Evolutionary conservation across 2,329 filamentous ascomycete species (phyloP).

Genomic region (Hypoxylon sp.): DNA sequence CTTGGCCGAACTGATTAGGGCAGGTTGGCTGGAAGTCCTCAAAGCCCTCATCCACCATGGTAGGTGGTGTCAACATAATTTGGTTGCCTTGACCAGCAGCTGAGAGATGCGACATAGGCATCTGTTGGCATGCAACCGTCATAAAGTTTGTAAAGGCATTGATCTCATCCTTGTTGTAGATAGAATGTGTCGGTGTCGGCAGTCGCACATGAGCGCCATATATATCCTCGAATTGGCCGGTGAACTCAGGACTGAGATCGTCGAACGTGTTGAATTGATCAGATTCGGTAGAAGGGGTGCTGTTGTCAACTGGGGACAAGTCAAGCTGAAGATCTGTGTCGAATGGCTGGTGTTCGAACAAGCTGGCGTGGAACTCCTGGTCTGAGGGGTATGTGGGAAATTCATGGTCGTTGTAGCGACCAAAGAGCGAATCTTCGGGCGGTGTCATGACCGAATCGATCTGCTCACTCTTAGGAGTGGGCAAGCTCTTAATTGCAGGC

Average conservation of each 20-base stretch:
- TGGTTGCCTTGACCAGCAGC: slow-evolving; percentile 77
- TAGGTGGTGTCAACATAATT: slow-evolving; percentile 78
- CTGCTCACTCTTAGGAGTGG: slow-evolving; percentile 73
- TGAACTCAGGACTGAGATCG: slow-evolving; percentile 72
- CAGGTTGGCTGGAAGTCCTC: slow-evolving; percentile 64
- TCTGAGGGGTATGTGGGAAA: slow-evolving; percentile 66
- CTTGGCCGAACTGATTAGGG: slow-evolving; percentile 62
- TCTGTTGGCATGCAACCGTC: slow-evolving; percentile 59
- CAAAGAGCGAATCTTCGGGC: slow-evolving; percentile 62
- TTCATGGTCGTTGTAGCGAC: slow-evolving; percentile 57
- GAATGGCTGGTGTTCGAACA: slow-evolving; percentile 60
- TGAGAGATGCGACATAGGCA: slow-evolving; percentile 71
- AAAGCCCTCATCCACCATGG: slow-evolving; percentile 76
- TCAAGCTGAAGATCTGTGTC: slow-evolving; percentile 59
- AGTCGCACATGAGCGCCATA: slow-evolving; percentile 72
- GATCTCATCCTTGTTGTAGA: slow-evolving; percentile 63
- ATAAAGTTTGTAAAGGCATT: slow-evolving; percentile 59
- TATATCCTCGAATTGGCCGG: slow-evolving; percentile 72
- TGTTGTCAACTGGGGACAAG: slow-evolving; percentile 65
- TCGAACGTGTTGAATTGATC: slow-evolving; percentile 71
- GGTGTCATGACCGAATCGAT: slow-evolving; percentile 71
- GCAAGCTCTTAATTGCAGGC: slow-evolving; percentile 73
- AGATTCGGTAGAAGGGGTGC: slow-evolving; percentile 62
- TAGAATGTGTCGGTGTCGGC: slow-evolving; percentile 63
- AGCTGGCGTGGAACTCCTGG: slow-evolving; percentile 62